A percentile compares a stretch with the other conserved stretches of the same genome.
phyloP scores from a whole-genome alignment of 192 early-diverging fungal species.

The Coemansia reversa region DNA sequence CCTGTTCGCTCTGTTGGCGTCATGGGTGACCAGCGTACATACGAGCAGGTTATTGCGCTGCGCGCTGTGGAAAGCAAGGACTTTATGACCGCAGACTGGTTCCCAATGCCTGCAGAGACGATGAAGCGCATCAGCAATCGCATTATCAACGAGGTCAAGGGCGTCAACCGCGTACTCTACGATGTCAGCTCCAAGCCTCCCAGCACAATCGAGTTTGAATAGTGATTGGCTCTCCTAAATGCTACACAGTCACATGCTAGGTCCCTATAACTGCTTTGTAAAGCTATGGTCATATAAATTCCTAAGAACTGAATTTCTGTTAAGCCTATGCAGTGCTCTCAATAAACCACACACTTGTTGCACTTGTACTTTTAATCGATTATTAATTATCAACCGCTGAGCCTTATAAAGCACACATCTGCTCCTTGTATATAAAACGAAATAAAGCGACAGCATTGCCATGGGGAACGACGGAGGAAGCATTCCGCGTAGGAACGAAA shows the following conservation, averaged over 20 bases:
- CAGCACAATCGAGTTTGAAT: constrained; percentile 98
- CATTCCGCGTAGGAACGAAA: constrained; percentile 52
- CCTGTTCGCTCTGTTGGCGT: constrained; percentile 96
- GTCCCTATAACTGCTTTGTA: too few relatives aligned
- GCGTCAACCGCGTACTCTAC: constrained; percentile 96
- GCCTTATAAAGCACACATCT: too few relatives aligned
- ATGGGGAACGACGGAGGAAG: constrained; percentile 59
- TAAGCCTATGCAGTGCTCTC: too few relatives aligned
- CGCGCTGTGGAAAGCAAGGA: constrained; percentile 94
- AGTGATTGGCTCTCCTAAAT: constrained; percentile 52
- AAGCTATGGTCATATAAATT: too few relatives aligned
- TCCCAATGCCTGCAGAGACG: constrained; percentile 81
- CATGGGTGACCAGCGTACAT: constrained; percentile 99
- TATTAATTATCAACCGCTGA: too few relatives aligned
- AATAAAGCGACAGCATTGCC: neutral
- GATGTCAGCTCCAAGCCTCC: constrained; percentile 98
- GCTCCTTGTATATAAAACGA: too few relatives aligned
- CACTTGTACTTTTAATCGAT: too few relatives aligned
- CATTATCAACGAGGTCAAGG: constrained; percentile 98
- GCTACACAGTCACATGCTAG: too few relatives aligned
- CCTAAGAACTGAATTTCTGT: too few relatives aligned
- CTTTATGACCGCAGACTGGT: constrained; percentile 99
- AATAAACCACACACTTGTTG: too few relatives aligned
- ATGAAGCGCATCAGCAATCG: constrained; percentile 91
- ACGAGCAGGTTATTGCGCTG: constrained; percentile 97